These are phyloP conservation scores for Myotisia sp. DNA, from an alignment of 2,329 filamentous ascomycete genomes.

Conservation along the genomic window DNA sequence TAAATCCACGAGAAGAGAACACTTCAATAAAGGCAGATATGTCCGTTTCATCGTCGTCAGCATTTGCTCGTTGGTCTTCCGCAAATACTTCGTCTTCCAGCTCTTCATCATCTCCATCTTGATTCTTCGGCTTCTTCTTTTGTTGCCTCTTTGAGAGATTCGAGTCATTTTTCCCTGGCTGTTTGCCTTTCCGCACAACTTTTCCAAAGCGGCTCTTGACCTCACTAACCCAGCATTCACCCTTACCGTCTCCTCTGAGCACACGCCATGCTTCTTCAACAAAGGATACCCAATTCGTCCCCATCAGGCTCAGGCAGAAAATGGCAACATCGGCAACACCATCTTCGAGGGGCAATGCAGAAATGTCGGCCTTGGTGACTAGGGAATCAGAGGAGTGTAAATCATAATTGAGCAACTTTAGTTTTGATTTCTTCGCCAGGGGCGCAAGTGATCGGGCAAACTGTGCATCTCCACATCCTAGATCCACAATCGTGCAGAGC, in stretches of 20 bases:
- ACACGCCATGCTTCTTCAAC: constrained; percentile 90
- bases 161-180: constrained; percentile 34
- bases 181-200: constrained; percentile 37
- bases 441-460: constrained; percentile 53
- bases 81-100: constrained; percentile 45
- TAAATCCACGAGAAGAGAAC: constrained; percentile 64
- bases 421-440: constrained; percentile 50
- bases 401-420: constrained; percentile 74
- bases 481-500: constrained; percentile 66
- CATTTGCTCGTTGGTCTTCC: constrained; percentile 43
- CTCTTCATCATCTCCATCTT: constrained; percentile 38
- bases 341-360: constrained; percentile 61
- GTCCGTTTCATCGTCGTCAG: constrained; percentile 61
- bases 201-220: constrained; percentile 84
- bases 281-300: constrained; percentile 95
- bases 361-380: constrained; percentile 81
- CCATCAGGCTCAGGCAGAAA: constrained; percentile 95
- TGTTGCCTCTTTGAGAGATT: no score
- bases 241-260: constrained; percentile 64
- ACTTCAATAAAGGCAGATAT: constrained; percentile 77
- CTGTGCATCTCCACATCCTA: constrained; percentile 85
- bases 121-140: constrained; percentile 30
- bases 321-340: constrained; percentile 72
- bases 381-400: constrained; percentile 61
- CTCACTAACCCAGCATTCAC: constrained; percentile 92